Conservation (phyloP, 805 yeast species). For the Cephaloascus albidus region DNA sequence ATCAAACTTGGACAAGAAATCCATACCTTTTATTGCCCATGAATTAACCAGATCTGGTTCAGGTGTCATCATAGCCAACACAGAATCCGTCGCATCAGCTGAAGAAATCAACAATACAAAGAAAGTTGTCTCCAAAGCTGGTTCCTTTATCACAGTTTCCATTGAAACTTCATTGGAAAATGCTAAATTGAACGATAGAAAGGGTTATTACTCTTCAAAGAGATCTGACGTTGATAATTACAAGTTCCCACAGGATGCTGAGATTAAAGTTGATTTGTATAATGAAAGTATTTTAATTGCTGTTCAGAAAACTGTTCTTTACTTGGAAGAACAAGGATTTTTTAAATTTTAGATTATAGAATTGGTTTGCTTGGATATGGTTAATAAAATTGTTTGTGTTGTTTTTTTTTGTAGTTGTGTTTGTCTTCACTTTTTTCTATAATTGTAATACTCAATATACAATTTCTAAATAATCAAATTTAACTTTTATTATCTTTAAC, state of each 20-base stretch:
- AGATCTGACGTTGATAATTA: slow-evolving; percentile 38
- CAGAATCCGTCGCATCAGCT: slow-evolving; percentile 30
- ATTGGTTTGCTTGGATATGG: no score
- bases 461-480: no score
- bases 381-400: no score
- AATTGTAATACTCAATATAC: no score
- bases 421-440: no score
- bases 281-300: slow-evolving; percentile 56
- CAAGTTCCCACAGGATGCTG: slow-evolving; percentile 42
- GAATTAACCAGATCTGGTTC: slow-evolving; percentile 86
- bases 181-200: slow-evolving; percentile 37
- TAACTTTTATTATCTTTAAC: no score
- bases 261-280: slow-evolving; percentile 45
- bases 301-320: slow-evolving; percentile 62
- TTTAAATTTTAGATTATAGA: slow-evolving; percentile 38
- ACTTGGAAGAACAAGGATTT: slow-evolving; percentile 78
- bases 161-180: slow-evolving; percentile 39
- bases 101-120: slow-evolving; percentile 32
- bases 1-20: slow-evolving; percentile 14
- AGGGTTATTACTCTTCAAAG: slow-evolving; percentile 37
- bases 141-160: slow-evolving; percentile 42
- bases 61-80: slow-evolving; percentile 69
- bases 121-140: slow-evolving; percentile 34
- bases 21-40: slow-evolving; percentile 55
- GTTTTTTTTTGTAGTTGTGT: no score